Base-by-base conservation (phyloP, 371 early-diverging fungal genomes). In the Mortierella sp. region DNA sequence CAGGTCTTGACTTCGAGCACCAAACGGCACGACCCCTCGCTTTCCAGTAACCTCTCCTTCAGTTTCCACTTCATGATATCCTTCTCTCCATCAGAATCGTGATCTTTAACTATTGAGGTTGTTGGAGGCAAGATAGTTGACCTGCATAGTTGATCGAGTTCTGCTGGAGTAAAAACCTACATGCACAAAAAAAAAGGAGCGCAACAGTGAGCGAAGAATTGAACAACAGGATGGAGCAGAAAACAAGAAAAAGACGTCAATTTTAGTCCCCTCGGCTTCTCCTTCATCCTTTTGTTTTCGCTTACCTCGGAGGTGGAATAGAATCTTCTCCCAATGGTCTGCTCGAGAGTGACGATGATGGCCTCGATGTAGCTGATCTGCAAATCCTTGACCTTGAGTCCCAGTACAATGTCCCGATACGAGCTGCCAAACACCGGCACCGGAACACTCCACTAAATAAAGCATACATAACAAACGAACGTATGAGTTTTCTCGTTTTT, bases 231-330 rank as follows among this genome's bases (percentile, higher is more conserved):
- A n/a, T n/a, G n/a, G n/a, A n/a, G n/a, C n/a, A n/a, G n/a, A n/a
- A n/a, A n/a, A n/a, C n/a, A n/a, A n/a, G n/a, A n/a, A n/a, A n/a
- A n/a, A n/a, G n/a, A n/a, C n/a, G n/a, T n/a, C n/a, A n/a, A n/a
- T n/a, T n/a, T n/a, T n/a, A n/a, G n/a, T n/a, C n/a, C n/a, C n/a
- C n/a, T n/a, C n/a, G n/a, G n/a, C n/a, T n/a, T n/a, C n/a, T n/a
- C n/a, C 16, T 22, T 7, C 8, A 16, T 34, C 1, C 14, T 8
- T 34, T 6, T 34, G 14, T 34, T 13, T 34, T 34, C 50, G n/a
- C 10, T n/a, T 61, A 61, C 61, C 37, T 61, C 61, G 34, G 34
- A 61, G 34, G 61, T 61, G 61, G n/a, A 61, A 61, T 8, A 37
- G 37, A 19, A 34, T 39, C 37, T 61, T 61, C 7, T 37, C 61